Conservation (phyloP, 2,329 filamentous ascomycete species). For the Stemphylium vesicarium region DNA sequence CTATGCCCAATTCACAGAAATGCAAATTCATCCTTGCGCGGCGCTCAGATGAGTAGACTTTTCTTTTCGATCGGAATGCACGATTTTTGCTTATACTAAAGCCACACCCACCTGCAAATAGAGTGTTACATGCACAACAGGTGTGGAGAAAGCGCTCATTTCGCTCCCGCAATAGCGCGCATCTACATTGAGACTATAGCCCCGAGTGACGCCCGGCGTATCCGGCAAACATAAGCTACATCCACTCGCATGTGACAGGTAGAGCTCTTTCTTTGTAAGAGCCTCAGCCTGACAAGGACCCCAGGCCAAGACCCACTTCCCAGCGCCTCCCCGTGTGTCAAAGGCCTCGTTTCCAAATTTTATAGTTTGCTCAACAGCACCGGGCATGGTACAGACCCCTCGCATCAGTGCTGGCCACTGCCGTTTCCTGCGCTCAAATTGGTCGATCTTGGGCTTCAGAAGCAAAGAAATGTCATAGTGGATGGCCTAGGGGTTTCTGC, state of each 20-base stretch:
- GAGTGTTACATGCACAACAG: neutral
- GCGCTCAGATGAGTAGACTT: neutral
- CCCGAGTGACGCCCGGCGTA: neutral
- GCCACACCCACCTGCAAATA: neutral
- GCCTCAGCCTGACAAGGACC: neutral
- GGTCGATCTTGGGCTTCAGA: constrained; percentile 7
- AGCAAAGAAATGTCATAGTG: constrained; percentile 5
- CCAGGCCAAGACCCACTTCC: constrained; percentile 6
- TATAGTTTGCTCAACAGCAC: constrained; percentile 8
- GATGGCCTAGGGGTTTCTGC: neutral
- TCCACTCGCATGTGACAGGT: neutral
- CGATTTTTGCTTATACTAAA: neutral
- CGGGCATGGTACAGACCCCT: neutral
- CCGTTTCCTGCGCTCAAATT: constrained; percentile 1
- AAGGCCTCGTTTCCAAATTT: constrained; percentile 1
- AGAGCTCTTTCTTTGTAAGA: neutral
- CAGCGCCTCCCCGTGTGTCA: constrained; percentile 2
- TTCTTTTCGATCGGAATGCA: neutral
- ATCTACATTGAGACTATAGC: neutral
- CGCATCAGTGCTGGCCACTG: neutral
- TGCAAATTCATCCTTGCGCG: neutral
- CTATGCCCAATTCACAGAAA: neutral
- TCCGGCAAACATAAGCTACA: neutral
- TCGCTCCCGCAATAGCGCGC: constrained; percentile 5
- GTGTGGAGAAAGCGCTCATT: constrained; percentile 7